These are phyloP conservation scores for Suillus luteus DNA, from an alignment of 768 basidiomycete genomes.

Conservation along the genomic window DNA sequence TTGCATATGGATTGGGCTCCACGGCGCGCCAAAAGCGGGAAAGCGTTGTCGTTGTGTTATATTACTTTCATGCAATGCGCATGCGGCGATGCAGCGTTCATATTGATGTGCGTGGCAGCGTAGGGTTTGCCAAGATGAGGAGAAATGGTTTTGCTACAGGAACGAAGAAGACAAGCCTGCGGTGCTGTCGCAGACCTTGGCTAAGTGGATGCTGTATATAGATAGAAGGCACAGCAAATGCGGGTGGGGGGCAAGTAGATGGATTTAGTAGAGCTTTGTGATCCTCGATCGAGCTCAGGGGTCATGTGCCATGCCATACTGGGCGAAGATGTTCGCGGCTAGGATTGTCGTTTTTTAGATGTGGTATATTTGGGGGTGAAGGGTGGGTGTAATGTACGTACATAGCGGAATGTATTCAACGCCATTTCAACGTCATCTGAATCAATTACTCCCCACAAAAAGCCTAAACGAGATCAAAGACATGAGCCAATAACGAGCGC, in stretches of 20 bases:
- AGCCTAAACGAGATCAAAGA: slow-evolving; percentile 1
- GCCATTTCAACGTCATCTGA: slow-evolving; percentile 1
- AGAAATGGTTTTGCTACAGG: slow-evolving; percentile 3
- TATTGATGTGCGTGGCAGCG: background rate
- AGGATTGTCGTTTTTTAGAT: slow-evolving; percentile 6
- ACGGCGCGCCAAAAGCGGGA: slow-evolving; percentile 9
- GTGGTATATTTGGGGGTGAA: background rate
- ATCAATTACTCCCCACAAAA: slow-evolving; percentile 3
- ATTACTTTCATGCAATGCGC: slow-evolving; percentile 7
- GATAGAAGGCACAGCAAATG: slow-evolving; percentile 8
- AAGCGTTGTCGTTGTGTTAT: slow-evolving; percentile 1
- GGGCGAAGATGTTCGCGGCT: background rate
- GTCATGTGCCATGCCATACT: slow-evolving; percentile 3
- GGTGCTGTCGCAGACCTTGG: slow-evolving; percentile 5
- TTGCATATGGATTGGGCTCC: slow-evolving; percentile 2
- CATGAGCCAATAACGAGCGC: background rate
- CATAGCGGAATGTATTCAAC: background rate
- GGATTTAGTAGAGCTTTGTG: background rate
- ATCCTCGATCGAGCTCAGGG: slow-evolving; percentile 2
- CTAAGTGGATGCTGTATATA: slow-evolving; percentile 5
- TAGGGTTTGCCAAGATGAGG: slow-evolving; percentile 7
- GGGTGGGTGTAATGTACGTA: background rate
- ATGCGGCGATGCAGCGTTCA: slow-evolving; percentile 6
- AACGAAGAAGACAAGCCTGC: slow-evolving; percentile 1
- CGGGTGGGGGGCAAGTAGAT: slow-evolving; percentile 3